A percentile compares a stretch with the other conserved stretches of the same genome.
Evolutionary conservation across 192 early-diverging fungal genomes (phyloP).

Genomic region (Podila minutissima): DNA sequence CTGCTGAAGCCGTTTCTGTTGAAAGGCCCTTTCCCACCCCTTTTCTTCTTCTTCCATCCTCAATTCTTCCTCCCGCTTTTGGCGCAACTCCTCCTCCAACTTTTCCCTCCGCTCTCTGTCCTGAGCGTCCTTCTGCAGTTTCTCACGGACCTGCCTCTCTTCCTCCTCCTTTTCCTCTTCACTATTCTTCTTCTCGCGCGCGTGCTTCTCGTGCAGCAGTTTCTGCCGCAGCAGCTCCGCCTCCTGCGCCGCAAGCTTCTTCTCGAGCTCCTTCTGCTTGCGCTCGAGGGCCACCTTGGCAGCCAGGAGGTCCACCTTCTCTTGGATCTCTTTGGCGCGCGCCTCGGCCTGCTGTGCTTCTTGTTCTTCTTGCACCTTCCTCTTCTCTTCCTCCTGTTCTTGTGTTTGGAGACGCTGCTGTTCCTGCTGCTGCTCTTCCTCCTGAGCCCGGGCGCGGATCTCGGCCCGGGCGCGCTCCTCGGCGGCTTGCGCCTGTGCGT

Average conservation of each 20-base stretch:
- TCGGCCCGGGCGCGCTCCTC: not conserved
- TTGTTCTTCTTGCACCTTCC: not conserved
- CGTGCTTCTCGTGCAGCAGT: not conserved
- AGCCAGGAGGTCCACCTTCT: slow-evolving; percentile 2
- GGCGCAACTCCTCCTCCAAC: not conserved
- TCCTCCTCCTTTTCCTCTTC: not conserved
- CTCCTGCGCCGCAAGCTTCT: not conserved
- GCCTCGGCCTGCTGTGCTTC: not conserved
- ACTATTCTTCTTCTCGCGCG: not conserved
- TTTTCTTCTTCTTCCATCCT: not conserved
- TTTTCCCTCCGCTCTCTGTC: not conserved
- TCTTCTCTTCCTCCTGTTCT: not conserved
- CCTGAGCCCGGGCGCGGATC: not conserved
- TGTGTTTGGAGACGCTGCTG: not conserved
- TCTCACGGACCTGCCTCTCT: not conserved
- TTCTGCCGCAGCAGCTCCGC: not conserved
- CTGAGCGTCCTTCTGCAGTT: not conserved
- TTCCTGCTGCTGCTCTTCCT: not conserved
- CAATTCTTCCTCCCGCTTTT: not conserved
- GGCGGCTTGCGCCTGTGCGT: not conserved
- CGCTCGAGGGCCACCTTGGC: slow-evolving; percentile 13
- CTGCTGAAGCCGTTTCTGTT: not conserved
- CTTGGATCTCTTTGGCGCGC: not conserved
- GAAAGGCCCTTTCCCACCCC: not conserved
- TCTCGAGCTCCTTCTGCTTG: slow-evolving; percentile 10